phyloP scores from a whole-genome alignment of 345 rosid species.

The Pugionium cornutum region DNA sequence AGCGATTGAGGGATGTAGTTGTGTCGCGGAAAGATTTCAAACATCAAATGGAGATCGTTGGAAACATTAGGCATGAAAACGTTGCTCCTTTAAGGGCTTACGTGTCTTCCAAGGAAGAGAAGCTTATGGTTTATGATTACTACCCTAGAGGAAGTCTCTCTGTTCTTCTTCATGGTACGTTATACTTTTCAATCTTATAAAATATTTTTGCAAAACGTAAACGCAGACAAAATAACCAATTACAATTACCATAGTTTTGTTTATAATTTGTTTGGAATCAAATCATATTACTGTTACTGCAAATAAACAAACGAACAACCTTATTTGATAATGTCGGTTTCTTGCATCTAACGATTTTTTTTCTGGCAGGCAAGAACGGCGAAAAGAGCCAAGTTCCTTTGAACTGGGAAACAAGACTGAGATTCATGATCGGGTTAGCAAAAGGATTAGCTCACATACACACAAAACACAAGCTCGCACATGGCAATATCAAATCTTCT shows the following conservation, averaged over 20 bases:
- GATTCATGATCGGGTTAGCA: constrained; percentile 72
- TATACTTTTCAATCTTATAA: background rate
- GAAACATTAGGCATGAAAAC: constrained; percentile 75
- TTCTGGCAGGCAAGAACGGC: constrained; percentile 54
- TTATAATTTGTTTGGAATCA: too few relatives aligned
- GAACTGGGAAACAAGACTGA: constrained; percentile 68
- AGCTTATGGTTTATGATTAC: constrained; percentile 83
- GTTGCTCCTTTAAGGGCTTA: constrained; percentile 80
- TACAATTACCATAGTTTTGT: background rate
- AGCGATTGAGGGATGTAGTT: constrained; percentile 77
- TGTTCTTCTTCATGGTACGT: constrained; percentile 69
- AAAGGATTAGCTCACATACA: constrained; percentile 79
- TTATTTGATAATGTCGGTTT: background rate
- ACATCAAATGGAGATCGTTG: constrained; percentile 84
- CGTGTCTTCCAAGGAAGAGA: constrained; percentile 89
- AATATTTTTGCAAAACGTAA: background rate
- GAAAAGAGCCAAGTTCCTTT: constrained; percentile 49
- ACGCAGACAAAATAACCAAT: too few relatives aligned
- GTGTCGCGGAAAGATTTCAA: constrained; percentile 72
- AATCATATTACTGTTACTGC: too few relatives aligned
- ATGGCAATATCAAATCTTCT: constrained; percentile 88
- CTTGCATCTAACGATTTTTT: constrained; percentile 20
- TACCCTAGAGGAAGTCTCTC: constrained; percentile 64
- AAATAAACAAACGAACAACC: too few relatives aligned
- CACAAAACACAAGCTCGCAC: constrained; percentile 63